Base-by-base conservation (phyloP, 192 early-diverging fungal species). In the Thoreauomyces humboldtii region DNA sequence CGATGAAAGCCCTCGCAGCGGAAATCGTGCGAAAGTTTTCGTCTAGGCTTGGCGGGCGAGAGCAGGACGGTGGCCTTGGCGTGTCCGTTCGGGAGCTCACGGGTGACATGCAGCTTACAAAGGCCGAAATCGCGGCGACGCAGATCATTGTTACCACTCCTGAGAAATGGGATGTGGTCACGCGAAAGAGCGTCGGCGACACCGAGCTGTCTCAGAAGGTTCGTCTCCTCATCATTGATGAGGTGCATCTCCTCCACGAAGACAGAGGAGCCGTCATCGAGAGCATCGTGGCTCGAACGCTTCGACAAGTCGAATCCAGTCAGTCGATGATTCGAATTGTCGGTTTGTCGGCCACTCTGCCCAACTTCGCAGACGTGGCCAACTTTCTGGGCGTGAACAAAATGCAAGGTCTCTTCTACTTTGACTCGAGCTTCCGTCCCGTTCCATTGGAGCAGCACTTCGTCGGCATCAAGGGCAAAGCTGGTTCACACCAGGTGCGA, bases 81-180 rank as follows among this genome's bases (percentile, higher is more conserved):
- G 76, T 99, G 47, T 70, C 81, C 50, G 96, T 96, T 4, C 84
- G 87, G 7, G 97, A 98, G 75, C 80, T 98, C 67, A 99, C 95
- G 3, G 91, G 76, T 72, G 95, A 99, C 75, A 97, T 97, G 92
- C 95, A 98, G 72, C 76, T 99, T 61, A 98, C 97, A 7, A 96
- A 95, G 65, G 78, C 90, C 2, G 95, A 99, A 74, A 90, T 99
- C 27, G 80, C 78, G 27, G 85, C 83, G 21, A 99, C 95, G 1
- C 94, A 99, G 73, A 94, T 99, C 64, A 93, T 99, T 74, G 95
- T 99, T 27, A 98, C 95, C 5, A 99, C 97, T 0, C 97, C 97
- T 0, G 97, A 99, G 72, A 99, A 98, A 56, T 99, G 97, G 97
- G 97, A 99, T 78, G 97, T 98, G 11, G 93, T 99, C 9, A 99